phyloP scores from a whole-genome alignment of 805 yeast genomes.

The Candida namnaoensis region DNA sequence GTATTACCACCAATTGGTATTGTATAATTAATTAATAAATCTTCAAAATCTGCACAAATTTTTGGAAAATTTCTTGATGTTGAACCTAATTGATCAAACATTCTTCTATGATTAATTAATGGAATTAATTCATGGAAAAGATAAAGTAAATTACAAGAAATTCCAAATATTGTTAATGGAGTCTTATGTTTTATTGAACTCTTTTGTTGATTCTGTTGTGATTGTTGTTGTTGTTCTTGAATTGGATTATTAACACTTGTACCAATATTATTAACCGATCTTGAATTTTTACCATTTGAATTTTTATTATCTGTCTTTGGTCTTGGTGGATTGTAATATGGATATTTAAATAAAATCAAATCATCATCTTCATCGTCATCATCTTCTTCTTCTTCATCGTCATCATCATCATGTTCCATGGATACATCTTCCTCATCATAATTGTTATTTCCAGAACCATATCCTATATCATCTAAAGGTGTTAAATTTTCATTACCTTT shows the following conservation, averaged over 20 bases:
- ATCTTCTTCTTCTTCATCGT: background rate
- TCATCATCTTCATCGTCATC: conserved; percentile 1
- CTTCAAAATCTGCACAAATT: conserved; percentile 38
- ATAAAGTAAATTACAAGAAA: conserved; percentile 18
- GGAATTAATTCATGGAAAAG: conserved; percentile 30
- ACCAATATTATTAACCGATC: too few relatives aligned
- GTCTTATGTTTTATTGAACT: background rate
- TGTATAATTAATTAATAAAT: conserved; percentile 21
- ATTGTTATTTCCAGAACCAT: too few relatives aligned
- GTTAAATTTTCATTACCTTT: background rate
- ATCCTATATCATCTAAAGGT: too few relatives aligned
- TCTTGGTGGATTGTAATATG: background rate
- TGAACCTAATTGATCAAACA: conserved; percentile 24
- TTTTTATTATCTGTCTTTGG: background rate
- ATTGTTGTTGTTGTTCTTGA: background rate
- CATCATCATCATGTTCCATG: background rate
- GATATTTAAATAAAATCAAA: background rate
- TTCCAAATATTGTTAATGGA: conserved; percentile 7
- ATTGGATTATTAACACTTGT: too few relatives aligned
- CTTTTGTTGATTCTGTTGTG: background rate
- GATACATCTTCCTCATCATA: too few relatives aligned
- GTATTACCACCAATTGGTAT: conserved; percentile 1
- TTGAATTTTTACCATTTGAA: too few relatives aligned
- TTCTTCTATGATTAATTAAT: conserved; percentile 35
- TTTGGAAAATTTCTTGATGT: conserved; percentile 38